phyloP scores from a whole-genome alignment of 1,139 yeast genomes.

The Debaryomyces sp. region DNA sequence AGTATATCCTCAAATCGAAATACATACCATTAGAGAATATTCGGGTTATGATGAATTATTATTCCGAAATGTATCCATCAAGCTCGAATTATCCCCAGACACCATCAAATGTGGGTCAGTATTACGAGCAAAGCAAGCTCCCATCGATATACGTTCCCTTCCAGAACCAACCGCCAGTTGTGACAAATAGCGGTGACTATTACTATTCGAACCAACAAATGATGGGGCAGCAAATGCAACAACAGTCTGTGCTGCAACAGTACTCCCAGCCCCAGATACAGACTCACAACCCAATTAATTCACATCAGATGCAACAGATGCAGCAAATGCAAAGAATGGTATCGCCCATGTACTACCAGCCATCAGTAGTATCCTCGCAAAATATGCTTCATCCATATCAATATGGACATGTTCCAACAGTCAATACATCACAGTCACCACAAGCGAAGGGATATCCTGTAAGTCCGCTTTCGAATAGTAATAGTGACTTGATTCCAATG shows the following conservation, averaged over 20 bases:
- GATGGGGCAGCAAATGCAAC: background rate
- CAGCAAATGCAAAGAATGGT: conserved; percentile 3
- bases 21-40: background rate
- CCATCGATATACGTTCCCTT: conserved; percentile 4
- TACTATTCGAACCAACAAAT: background rate
- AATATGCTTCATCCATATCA: conserved; percentile 6
- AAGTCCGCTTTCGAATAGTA: background rate
- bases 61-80: background rate
- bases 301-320: background rate
- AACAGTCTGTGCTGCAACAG: background rate
- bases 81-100: background rate
- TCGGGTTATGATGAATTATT: background rate
- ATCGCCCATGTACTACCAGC: conserved; percentile 3
- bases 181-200: background rate
- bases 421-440: conserved; percentile 1
- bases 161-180: background rate
- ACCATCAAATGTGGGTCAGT: background rate
- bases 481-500: background rate
- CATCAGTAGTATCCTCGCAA: background rate
- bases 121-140: conserved; percentile 2
- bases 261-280: background rate
- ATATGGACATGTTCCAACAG: background rate
- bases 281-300: background rate
- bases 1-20: background rate
- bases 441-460: conserved; percentile 1